Evolutionary conservation across 2,329 filamentous ascomycete genomes (phyloP), one percentile per base, ranked within the genome.

Genomic region (Penicillium sclerotiorum): DNA sequence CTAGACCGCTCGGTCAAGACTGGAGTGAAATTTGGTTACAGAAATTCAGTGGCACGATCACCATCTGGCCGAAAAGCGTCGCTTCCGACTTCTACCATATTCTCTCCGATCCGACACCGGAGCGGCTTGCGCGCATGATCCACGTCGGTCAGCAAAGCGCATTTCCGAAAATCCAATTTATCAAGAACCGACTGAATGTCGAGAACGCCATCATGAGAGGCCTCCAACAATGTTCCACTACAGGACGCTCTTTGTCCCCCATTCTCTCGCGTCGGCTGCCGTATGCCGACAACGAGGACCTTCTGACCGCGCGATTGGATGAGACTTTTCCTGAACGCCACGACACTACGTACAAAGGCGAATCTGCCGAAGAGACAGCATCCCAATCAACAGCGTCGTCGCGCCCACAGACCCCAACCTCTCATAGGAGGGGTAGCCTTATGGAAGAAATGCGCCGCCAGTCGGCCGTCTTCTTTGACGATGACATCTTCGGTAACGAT

Each of bases 1-100:
- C 94, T 0, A 85, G 94, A 0, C 91, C 90, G 0, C 72, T 97
- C 18, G 93, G 92, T 2, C 93, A 97, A 70, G 94, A 99, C 69
- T 99, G 94, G 94, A 92, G 87, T 50, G 89, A 96, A 71, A 85
- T 99, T 18, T 99, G 93, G 89, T 81, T 99, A 40, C 94, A 99
- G 69, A 85, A 91, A 50, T 99, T 99, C 70, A 88, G 87, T 56
- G 94, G 94, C 22, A 97, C 90, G 8, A 88, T 97, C 56, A 99
- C 94, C 11, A 92, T 99, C 64, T 97, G 93, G 92, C 94, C 94
- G 7, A 90, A 91, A 68, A 87, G 85, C 11, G 76, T 85, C 3
- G 74, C 84, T 1, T 87, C 84, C 1, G 94, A 99, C 73, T 95
- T 96, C 67, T 85, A 81, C 67, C 83, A 89, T 61, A 95, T 99